Evolutionary conservation across 1,284 basidiomycete genomes (phyloP), one percentile per base, ranked within the genome.

Genomic region (Coniferiporia sulphurascens): DNA sequence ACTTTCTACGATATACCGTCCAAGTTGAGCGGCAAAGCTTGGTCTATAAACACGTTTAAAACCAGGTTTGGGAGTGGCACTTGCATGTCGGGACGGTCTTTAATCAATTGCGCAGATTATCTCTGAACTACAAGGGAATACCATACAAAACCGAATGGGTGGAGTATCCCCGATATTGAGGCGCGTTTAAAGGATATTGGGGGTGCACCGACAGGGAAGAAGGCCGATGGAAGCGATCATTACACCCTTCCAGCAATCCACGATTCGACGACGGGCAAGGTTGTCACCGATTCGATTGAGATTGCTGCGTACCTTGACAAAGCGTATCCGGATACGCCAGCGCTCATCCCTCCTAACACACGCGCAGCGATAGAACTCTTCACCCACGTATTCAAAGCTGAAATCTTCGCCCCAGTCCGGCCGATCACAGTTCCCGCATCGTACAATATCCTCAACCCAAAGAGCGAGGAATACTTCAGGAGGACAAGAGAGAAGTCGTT

Each of bases 381-480:
- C 27, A 41, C 35, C 13, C 34, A 58, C 41, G 27, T 60, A 21
- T 49, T 60, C 34, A 17, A 53, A 17, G 27, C 27, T 27, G 27
- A 27, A 34, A 34, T 36, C 12, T 32, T 44, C 34, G 19, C 27
- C 8, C 1, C 57, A n/a, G 48, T 58, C 9, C 41, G n/a, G 38
- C 49, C 67, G 44, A n/a, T 70, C 1, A 48, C 60, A 32, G 22
- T 66, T 19, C 66, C 62, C 0, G 54, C n/a, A 15, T 15, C 50
- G 12, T 62, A 50, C 54, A 1, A 4, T 46, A 34, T 61, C 32
- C 55, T 76, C 49, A 70, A 71, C 46, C 68, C 70, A 6, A 1
- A 51, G 15, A 77, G 74, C 38, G 60, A 66, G 49, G 52, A 49
- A 15, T 74, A 72, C 63, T 76, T 73, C 60, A 68, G 73, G 17